phyloP scores from a whole-genome alignment of 345 rosid species.

The Camelina laxa region DNA sequence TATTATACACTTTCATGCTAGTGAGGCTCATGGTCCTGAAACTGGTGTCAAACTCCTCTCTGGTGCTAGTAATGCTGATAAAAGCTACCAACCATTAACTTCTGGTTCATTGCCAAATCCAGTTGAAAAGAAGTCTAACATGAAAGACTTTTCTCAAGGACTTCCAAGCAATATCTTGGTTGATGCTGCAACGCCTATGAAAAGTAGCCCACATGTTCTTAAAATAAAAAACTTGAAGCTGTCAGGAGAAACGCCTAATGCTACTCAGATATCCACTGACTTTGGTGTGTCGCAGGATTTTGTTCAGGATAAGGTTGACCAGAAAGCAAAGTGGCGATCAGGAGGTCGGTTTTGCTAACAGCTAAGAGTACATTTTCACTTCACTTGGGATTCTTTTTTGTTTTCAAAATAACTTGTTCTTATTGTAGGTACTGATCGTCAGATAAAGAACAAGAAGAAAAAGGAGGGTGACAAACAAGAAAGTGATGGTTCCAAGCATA shows the following conservation, averaged over 20 bases:
- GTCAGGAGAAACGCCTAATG: constrained; percentile 16
- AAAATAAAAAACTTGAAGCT: constrained; percentile 23
- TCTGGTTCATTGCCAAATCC: constrained; percentile 30
- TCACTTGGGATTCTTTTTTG: neutral
- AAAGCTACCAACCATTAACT: constrained; percentile 28
- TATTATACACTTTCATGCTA: neutral
- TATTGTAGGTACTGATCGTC: constrained; percentile 48
- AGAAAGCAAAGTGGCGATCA: constrained; percentile 21
- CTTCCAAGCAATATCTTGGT: constrained; percentile 19
- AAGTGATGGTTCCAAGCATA: constrained; percentile 50
- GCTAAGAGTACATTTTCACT: constrained; percentile 25
- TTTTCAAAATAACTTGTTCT: constrained; percentile 7
- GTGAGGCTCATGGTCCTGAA: constrained; percentile 26
- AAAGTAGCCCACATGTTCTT: constrained; percentile 45
- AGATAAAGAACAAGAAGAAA: constrained; percentile 52
- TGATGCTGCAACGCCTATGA: constrained; percentile 47
- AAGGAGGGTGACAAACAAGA: constrained; percentile 48
- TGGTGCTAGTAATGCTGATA: constrained; percentile 30
- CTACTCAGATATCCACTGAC: constrained; percentile 33
- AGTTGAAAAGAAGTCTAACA: constrained; percentile 23
- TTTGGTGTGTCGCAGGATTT: constrained; percentile 18
- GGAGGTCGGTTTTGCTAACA: constrained; percentile 27
- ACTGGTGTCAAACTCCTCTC: constrained; percentile 35
- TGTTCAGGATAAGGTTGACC: constrained; percentile 29
- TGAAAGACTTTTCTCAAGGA: constrained; percentile 33